Percentiles rank a stretch among this genome's conserved stretches.
phyloP scores from a whole-genome alignment of 2,329 filamentous ascomycete species.

The Didymella sp. region DNA sequence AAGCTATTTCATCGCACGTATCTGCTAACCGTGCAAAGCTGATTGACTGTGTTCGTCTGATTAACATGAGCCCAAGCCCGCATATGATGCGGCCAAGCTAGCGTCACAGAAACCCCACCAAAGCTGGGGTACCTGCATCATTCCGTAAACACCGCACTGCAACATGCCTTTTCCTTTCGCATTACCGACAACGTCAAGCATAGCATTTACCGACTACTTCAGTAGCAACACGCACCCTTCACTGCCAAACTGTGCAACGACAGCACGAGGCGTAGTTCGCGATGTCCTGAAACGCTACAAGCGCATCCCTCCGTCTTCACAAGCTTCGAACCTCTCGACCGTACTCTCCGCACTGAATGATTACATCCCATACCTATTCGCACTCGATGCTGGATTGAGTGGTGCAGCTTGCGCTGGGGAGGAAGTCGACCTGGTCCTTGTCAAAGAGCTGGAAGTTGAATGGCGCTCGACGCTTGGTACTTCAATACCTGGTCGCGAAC shows the following conservation, averaged over 20 bases:
- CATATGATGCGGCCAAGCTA: constrained; percentile 20
- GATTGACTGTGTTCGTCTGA: background rate
- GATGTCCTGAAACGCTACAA: constrained; percentile 89
- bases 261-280: constrained; percentile 81
- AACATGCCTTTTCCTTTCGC: constrained; percentile 88
- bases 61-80: constrained; percentile 3
- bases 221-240: constrained; percentile 86
- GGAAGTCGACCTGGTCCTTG: constrained; percentile 71
- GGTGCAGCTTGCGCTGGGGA: constrained; percentile 63
- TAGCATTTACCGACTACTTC: constrained; percentile 81
- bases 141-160: constrained; percentile 15
- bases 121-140: constrained; percentile 36
- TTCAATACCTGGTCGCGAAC: constrained; percentile 64
- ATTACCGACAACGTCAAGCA: constrained; percentile 86
- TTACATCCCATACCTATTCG: constrained; percentile 85
- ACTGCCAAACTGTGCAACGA: constrained; percentile 80
- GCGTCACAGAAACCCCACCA: constrained; percentile 30
- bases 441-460: constrained; percentile 70
- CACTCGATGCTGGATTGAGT: constrained; percentile 75
- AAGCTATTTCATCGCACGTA: background rate
- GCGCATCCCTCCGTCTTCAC: constrained; percentile 74
- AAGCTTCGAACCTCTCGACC: constrained; percentile 72
- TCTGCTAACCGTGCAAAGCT: constrained; percentile 9
- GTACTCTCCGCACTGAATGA: constrained; percentile 73
- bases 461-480: constrained; percentile 84